Conservation (phyloP, 1,139 yeast species). For the Sugiyamaella pinicola region DNA sequence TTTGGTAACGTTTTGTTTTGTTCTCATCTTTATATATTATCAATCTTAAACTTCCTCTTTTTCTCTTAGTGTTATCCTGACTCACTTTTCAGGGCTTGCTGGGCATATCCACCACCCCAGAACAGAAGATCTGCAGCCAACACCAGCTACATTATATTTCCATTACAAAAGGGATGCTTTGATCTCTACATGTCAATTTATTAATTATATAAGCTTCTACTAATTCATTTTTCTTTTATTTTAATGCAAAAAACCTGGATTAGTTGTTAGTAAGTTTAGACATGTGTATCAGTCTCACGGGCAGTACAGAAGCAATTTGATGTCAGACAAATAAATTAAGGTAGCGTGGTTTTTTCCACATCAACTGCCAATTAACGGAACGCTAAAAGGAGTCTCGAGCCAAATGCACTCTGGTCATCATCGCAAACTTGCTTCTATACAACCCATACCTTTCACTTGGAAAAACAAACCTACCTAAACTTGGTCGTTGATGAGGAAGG, state of each 20-base stretch:
- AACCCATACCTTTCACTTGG: background rate
- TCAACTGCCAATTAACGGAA: slow-evolving; percentile 53
- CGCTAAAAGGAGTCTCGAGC: slow-evolving; percentile 69
- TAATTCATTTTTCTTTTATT: background rate
- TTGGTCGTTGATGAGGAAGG: slow-evolving; percentile 19
- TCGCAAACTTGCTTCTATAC: slow-evolving; percentile 30
- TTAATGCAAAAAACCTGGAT: background rate
- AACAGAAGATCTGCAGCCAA: too few species aligned
- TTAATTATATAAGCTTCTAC: background rate
- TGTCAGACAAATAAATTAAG: slow-evolving; percentile 51
- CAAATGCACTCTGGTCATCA: slow-evolving; percentile 95
- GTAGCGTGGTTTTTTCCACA: slow-evolving; percentile 95
- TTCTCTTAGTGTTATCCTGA: too few species aligned
- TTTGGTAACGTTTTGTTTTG: slow-evolving; percentile 8
- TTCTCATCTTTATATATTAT: background rate
- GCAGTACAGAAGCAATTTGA: background rate
- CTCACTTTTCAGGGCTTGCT: too few species aligned
- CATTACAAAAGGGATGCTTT: too few species aligned
- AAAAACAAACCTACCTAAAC: background rate
- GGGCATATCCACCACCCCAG: too few species aligned
- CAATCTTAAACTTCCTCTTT: background rate
- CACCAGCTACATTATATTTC: too few species aligned
- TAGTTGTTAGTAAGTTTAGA: slow-evolving; percentile 1
- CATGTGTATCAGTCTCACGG: background rate
- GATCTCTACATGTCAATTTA: background rate